Evolutionary conservation across 2,329 filamentous ascomycete genomes (phyloP).

Genomic region (Phyllosticta capitalensis): DNA sequence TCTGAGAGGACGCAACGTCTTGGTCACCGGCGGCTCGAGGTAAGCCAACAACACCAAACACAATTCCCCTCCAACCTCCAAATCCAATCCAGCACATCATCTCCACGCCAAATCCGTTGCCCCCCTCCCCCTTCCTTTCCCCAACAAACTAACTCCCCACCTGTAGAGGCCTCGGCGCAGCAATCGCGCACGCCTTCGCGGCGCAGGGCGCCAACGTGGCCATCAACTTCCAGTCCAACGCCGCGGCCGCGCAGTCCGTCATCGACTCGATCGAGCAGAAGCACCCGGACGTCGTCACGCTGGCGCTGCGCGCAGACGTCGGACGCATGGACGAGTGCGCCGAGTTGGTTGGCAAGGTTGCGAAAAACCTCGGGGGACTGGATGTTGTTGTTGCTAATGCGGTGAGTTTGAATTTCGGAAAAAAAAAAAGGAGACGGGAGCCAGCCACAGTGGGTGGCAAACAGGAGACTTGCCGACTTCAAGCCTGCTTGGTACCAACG

Average conservation of each 20-base stretch:
- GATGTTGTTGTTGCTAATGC: conserved; percentile 73
- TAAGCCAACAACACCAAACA: conserved; percentile 24
- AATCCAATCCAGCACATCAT: too few relatives aligned
- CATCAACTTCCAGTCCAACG: conserved; percentile 62
- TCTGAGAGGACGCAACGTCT: conserved; percentile 52
- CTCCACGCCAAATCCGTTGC: too few relatives aligned
- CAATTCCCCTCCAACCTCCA: neutral
- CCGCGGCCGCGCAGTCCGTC: conserved; percentile 50
- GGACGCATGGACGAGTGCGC: conserved; percentile 50
- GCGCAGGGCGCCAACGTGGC: conserved; percentile 57
- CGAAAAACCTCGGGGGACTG: conserved; percentile 55
- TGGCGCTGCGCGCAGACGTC: conserved; percentile 42
- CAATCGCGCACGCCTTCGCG: conserved; percentile 58
- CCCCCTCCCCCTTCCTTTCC: too few relatives aligned
- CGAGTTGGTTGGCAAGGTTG: conserved; percentile 49
- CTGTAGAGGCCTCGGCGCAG: conserved; percentile 59
- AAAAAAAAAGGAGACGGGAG: too few relatives aligned
- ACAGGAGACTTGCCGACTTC: too few relatives aligned
- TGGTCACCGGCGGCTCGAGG: conserved; percentile 57
- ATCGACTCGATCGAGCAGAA: conserved; percentile 45
- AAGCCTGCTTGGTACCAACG: too few relatives aligned
- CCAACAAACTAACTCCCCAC: neutral
- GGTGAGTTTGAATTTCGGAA: conserved; percentile 31
- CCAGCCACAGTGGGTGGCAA: too few relatives aligned
- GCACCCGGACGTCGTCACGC: conserved; percentile 40